Evolutionary conservation across 2,329 filamentous ascomycete species (phyloP), one percentile per base, ranked within the genome.

Genomic region (Emmonsiellopsis sp.): DNA sequence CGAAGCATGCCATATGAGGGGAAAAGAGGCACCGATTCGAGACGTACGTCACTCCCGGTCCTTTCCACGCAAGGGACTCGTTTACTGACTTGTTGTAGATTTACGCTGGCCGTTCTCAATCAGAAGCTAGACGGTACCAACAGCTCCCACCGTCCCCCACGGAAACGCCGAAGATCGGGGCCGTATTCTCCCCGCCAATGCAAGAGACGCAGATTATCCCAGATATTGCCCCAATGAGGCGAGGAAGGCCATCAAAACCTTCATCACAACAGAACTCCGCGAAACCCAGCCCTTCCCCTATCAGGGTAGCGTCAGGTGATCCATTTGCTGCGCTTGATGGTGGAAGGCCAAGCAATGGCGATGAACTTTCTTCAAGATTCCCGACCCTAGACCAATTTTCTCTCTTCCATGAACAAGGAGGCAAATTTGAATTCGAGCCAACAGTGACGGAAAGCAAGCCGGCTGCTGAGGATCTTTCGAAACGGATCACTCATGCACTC

Each of bases 361-460:
- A 97, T 60, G 92, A 97, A 64, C 75, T 96, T 30, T 89, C 92
- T 0, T 79, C 83, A 31, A 82, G 87, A 51, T 98, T 96, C 61
- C 93, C 93, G 0, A 91, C 89, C 5, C 76, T 98, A 26, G 91
- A 97, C 63, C 89, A 97, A 61, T 98, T 98, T 65, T 85, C 92
- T 2, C 76, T 98, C 15, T 74, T 96, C 44, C 89, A 95, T 61
- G 90, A 97, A 58, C 82, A 87, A 57, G 87, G 87, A 2, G 73
- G 82, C 56, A 91, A 89, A 55, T 96, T 96, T 62, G 85, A 92
- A 52, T 96, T 96, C 66, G 85, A 88, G 55, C 70, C 76, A 43
- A 65, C 76, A 11, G 67, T 76, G n/a, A 70, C 74, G 26, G 71
- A 75, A 9, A 70, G 72, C 9, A 70, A 70, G 32, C 52, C 63